A percentile compares a stretch with the other conserved stretches of the same genome.
Conservation (phyloP, 2,329 filamentous ascomycete genomes). For the Polytolypa hystricis region DNA sequence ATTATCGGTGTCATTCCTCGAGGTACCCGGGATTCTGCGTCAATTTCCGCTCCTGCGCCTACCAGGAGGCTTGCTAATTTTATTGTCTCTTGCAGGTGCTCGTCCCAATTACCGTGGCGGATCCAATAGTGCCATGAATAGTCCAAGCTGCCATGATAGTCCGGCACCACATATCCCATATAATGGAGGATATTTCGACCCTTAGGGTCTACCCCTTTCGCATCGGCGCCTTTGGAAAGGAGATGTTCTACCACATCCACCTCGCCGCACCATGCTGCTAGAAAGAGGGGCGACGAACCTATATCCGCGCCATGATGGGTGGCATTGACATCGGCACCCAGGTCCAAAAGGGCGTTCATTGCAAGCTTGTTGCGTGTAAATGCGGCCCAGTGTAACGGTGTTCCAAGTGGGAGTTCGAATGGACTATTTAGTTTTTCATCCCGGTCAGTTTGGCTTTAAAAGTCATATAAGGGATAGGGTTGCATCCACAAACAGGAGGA, state of each 20-base stretch:
- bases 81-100: conserved; percentile 13
- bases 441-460: not conserved
- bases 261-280: conserved; percentile 17
- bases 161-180: conserved; percentile 15
- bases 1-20: conserved; percentile 15
- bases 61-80: conserved; percentile 10
- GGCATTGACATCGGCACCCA: conserved; percentile 17
- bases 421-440: conserved; percentile 13
- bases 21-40: conserved; percentile 11
- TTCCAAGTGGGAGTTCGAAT: conserved; percentile 19
- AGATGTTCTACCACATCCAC: conserved; percentile 12
- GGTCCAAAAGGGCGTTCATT: conserved; percentile 15
- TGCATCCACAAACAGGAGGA: no score
- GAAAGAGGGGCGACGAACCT: conserved; percentile 16
- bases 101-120: conserved; percentile 18
- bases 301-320: conserved; percentile 13
- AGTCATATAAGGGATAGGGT: no score
- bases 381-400: conserved; percentile 20
- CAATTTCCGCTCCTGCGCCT: conserved; percentile 11
- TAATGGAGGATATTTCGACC: conserved; percentile 17
- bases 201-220: conserved; percentile 11
- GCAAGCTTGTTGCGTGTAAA: conserved; percentile 14
- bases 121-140: conserved; percentile 22
- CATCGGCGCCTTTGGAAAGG: conserved; percentile 16
- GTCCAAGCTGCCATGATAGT: conserved; percentile 16